A percentile compares a stretch with the other conserved stretches of the same genome.
Evolutionary conservation across 2,329 filamentous ascomycete genomes (phyloP).

Genomic region (Fusarium keratoplasticum): DNA sequence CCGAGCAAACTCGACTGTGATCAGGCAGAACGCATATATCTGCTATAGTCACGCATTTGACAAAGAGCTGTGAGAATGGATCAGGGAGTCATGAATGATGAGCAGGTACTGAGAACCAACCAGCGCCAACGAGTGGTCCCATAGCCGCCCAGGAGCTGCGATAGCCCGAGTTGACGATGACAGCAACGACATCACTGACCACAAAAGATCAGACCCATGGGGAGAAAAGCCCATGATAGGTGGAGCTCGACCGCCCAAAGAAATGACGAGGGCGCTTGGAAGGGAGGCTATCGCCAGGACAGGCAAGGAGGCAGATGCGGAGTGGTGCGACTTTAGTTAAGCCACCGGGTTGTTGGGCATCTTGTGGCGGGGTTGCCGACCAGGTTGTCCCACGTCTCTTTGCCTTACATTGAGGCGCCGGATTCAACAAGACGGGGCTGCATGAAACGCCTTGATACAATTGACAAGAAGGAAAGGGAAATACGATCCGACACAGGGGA

Average conservation of each 20-base stretch:
- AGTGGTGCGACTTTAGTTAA: slow-evolving; percentile 31
- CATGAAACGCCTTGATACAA: neutral
- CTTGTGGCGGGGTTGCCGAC: slow-evolving; percentile 25
- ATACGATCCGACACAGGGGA: neutral
- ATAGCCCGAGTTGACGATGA: neutral
- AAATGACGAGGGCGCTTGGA: slow-evolving; percentile 31
- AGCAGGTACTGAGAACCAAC: neutral
- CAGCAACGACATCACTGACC: slow-evolving; percentile 10
- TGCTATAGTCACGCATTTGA: neutral
- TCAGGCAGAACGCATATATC: neutral
- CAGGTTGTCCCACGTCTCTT: slow-evolving; percentile 6
- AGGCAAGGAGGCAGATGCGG: slow-evolving; percentile 29
- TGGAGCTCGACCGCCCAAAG: slow-evolving; percentile 14
- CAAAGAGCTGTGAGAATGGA: neutral
- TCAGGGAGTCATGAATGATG: neutral
- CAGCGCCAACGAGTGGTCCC: neutral
- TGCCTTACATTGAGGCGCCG: neutral
- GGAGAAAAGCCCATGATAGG: slow-evolving; percentile 18
- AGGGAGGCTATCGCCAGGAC: slow-evolving; percentile 33
- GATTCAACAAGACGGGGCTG: neutral
- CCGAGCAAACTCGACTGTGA: neutral
- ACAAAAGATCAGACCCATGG: neutral
- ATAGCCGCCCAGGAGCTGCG: slow-evolving; percentile 1
- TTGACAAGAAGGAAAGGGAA: neutral
- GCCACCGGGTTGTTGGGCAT: slow-evolving; percentile 25